A percentile compares a stretch with the other conserved stretches of the same genome.
Evolutionary conservation across 176 grass and related monocot species (phyloP).

Genomic region (Hordeum marinum): DNA sequence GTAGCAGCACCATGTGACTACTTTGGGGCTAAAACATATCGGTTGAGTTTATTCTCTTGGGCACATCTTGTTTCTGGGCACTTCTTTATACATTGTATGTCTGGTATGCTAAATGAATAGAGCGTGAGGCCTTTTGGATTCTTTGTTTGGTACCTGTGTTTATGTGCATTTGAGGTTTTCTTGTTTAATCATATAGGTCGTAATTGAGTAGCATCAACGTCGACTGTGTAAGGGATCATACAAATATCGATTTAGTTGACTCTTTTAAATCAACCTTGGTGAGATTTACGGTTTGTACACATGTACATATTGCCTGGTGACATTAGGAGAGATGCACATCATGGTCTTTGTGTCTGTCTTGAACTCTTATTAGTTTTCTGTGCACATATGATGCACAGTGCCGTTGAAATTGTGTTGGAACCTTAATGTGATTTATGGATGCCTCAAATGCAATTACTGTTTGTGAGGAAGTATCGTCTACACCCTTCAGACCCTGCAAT

Average conservation of each 20-base stretch:
- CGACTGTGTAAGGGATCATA: background rate
- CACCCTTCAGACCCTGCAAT: background rate
- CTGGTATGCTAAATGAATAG: background rate
- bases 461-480: background rate
- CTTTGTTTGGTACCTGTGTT: background rate
- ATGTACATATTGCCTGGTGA: background rate
- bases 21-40: background rate
- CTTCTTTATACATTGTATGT: background rate
- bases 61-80: background rate
- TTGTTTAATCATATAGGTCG: background rate
- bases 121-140: background rate
- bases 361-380: background rate
- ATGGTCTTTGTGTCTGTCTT: background rate
- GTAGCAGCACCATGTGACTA: background rate
- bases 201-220: background rate
- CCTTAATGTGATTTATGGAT: conserved; percentile 11
- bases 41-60: background rate
- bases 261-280: background rate
- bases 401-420: background rate
- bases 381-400: background rate
- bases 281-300: background rate
- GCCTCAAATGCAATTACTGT: background rate
- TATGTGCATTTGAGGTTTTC: background rate
- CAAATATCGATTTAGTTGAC: background rate
- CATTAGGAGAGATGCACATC: background rate